These are phyloP conservation scores for Lactarius evosmus DNA, from an alignment of 768 basidiomycete genomes.

Conservation along the genomic window DNA sequence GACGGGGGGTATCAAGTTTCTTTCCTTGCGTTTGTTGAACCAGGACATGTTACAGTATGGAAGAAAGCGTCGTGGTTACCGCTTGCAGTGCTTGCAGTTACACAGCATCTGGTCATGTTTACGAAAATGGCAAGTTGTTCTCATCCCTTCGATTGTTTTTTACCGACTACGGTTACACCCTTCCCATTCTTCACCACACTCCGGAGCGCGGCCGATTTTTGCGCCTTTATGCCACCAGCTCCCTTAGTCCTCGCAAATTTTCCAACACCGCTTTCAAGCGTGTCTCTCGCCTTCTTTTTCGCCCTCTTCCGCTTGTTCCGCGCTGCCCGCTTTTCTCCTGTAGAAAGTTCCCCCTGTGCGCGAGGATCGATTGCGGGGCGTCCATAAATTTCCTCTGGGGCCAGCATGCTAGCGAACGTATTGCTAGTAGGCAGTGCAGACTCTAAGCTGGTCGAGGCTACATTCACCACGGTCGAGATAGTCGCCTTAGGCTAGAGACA, in stretches of 20 bases:
- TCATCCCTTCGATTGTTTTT: constrained; percentile 33
- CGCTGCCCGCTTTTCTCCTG: constrained; percentile 71
- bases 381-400: constrained; percentile 88
- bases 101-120: not conserved
- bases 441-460: constrained; percentile 79
- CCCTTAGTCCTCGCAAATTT: constrained; percentile 57
- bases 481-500: constrained; percentile 72
- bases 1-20: constrained; percentile 67
- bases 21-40: constrained; percentile 61
- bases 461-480: constrained; percentile 81
- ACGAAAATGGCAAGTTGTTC: constrained; percentile 13
- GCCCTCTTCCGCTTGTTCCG: constrained; percentile 68
- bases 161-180: constrained; percentile 87
- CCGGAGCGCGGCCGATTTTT: constrained; percentile 81
- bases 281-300: constrained; percentile 63
- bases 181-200: constrained; percentile 80
- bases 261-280: constrained; percentile 60
- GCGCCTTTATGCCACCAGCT: constrained; percentile 60
- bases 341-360: constrained; percentile 77
- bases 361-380: constrained; percentile 54
- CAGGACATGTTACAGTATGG: constrained; percentile 51
- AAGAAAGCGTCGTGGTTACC: constrained; percentile 22
- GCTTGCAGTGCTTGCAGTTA: too few relatives aligned
- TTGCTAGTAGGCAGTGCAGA: constrained; percentile 85
- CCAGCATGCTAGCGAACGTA: constrained; percentile 74